Percentiles rank a stretch among this genome's conserved stretches.
Evolutionary conservation across 2,329 filamentous ascomycete genomes (phyloP).

Genomic region (Aspergillus chevalieri): DNA sequence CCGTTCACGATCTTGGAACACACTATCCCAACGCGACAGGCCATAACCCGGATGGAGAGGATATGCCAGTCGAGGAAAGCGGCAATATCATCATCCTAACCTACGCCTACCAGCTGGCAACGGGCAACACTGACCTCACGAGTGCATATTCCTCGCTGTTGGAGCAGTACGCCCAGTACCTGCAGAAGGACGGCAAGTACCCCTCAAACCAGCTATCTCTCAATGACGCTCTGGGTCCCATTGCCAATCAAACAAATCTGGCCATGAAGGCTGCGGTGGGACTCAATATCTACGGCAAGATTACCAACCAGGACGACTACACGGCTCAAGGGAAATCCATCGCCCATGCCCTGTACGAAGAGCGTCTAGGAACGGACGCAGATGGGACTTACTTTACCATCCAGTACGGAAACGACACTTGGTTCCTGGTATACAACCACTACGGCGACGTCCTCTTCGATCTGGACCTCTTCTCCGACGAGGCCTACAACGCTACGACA

Average conservation of each 20-base stretch:
- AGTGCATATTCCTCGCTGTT: constrained; percentile 26
- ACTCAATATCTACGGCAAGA: constrained; percentile 24
- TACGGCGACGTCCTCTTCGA: constrained; percentile 31
- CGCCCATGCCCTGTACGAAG: constrained; percentile 25
- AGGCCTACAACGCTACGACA: constrained; percentile 27
- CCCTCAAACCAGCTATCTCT: constrained; percentile 30
- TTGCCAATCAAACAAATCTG: constrained; percentile 38
- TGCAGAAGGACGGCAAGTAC: constrained; percentile 30
- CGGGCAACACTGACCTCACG: constrained; percentile 28
- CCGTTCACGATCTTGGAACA: constrained; percentile 32
- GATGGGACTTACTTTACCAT: constrained; percentile 29
- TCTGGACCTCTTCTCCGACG: constrained; percentile 28
- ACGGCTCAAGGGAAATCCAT: constrained; percentile 25
- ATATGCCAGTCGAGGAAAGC: constrained; percentile 34
- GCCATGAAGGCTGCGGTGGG: constrained; percentile 39
- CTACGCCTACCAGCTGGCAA: constrained; percentile 29
- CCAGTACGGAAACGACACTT: constrained; percentile 24
- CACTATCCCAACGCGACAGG: constrained; percentile 35
- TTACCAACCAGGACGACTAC: constrained; percentile 27
- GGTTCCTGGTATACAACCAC: constrained; percentile 31
- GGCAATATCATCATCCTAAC: constrained; percentile 32
- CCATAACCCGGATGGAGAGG: constrained; percentile 26
- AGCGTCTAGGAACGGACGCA: constrained; percentile 24
- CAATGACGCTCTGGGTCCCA: constrained; percentile 32
- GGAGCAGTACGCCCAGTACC: constrained; percentile 31